Evolutionary conservation across 2,329 filamentous ascomycete species (phyloP).

Genomic region (Ceratocystis smalleyi): DNA sequence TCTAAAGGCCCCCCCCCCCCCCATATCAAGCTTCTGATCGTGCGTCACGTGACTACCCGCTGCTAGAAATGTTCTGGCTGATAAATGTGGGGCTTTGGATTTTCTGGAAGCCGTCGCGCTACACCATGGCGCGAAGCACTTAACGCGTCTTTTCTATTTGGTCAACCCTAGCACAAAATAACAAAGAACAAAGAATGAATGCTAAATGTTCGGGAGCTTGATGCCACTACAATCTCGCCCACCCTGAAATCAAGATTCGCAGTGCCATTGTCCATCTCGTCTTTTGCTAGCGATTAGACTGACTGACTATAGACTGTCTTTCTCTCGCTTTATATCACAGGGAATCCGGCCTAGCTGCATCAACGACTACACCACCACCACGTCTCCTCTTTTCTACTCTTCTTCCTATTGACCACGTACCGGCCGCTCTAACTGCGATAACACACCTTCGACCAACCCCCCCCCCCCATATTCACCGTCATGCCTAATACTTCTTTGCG

Average conservation of each 20-base stretch:
- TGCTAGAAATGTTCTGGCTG: not conserved
- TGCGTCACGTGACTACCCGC: not conserved
- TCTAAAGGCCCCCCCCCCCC: not conserved
- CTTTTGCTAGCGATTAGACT: too few species aligned
- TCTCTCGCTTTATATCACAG: too few species aligned
- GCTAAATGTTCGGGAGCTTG: not conserved
- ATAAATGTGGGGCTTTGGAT: not conserved
- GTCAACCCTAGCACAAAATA: not conserved
- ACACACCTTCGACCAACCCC: not conserved
- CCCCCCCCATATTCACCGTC: slow-evolving; percentile 16
- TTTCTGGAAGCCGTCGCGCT: not conserved
- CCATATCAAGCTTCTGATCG: not conserved
- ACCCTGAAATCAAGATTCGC: not conserved
- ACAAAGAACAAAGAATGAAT: not conserved
- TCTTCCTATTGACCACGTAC: not conserved
- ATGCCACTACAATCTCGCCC: not conserved
- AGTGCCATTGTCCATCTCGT: not conserved
- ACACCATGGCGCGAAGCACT: slow-evolving; percentile 11
- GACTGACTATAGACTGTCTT: too few species aligned
- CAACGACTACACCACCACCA: not conserved
- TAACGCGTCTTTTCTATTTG: slow-evolving; percentile 6
- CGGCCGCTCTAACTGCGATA: not conserved
- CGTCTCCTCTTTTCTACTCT: slow-evolving; percentile 3
- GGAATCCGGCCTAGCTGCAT: not conserved
- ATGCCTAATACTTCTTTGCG: slow-evolving; percentile 48